Base-by-base conservation (phyloP, 768 basidiomycete genomes). In the Termitomyces sp. region DNA sequence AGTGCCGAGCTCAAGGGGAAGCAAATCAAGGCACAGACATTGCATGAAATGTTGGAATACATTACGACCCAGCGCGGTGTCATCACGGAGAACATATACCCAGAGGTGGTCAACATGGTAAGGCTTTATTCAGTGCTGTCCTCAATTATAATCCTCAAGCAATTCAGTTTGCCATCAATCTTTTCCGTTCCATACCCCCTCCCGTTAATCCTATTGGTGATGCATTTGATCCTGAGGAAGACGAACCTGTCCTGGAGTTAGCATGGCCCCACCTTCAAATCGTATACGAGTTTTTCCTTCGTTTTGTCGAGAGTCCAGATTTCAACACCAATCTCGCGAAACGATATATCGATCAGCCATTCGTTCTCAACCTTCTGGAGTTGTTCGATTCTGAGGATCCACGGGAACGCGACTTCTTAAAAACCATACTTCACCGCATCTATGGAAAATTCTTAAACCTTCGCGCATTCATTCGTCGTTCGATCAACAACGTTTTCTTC, bases 181-280 rank as follows among this genome's bases (percentile, higher is more conserved):
- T 99, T 65, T 99, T 99, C 82, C 92, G 97, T 62, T 95, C 97
- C 69, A 98, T 99, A 84, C 97, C 97, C 75, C 97, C 97, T 67
- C 97, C 95, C 44, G 96, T 98, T 58, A 99, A 99, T 68, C 97
- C 97, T 5, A 91, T 87, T 13, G 97, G 97, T 54, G 97, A 99
- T 72, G 97, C 96, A 1, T 99, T 97, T 70, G 97, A 99, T 71
- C 97, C 97, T 22, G 97, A 99, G 74, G 97, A 99, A 76, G 97
- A 99, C 67, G 97, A 99, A 63, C 97, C 97, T 7, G 97, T 99
- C 2, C 83, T 99, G 59, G 97, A 99, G 71, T 89, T 98, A 57
- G 97, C 97, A 27, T 99, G 97, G 97, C 97, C 97, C 40, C 97
- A 99, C 72, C 83, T 99, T 56, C 95, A 99, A 72, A 95, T 99